phyloP scores from a whole-genome alignment of 352 stramenopile species.

The Phytophthora tubulina region DNA sequence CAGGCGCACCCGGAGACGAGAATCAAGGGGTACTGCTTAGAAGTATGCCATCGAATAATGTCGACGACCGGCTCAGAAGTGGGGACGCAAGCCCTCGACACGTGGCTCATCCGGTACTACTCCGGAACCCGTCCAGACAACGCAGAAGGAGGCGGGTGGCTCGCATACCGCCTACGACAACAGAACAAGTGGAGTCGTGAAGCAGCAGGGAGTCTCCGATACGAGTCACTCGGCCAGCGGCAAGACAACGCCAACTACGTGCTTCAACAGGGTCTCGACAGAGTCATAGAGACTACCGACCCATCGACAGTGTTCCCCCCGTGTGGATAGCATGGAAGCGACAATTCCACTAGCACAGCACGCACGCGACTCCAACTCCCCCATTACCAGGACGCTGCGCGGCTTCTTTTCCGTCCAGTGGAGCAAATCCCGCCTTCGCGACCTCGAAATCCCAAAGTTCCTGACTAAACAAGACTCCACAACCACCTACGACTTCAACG shows the following conservation, averaged over 20 bases:
- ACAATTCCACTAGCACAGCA: neutral
- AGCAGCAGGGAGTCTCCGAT: neutral
- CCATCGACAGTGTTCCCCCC: neutral
- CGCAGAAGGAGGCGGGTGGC: neutral
- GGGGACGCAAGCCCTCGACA: neutral
- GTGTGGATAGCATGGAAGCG: neutral
- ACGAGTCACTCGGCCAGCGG: neutral
- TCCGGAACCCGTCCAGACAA: neutral
- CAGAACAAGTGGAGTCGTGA: neutral
- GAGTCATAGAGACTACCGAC: neutral
- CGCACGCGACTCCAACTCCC: neutral
- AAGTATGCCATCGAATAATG: too few relatives aligned
- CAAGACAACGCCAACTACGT: neutral
- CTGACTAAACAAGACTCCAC: neutral
- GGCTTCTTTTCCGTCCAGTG: neutral
- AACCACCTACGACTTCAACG: too few relatives aligned
- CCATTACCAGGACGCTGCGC: neutral
- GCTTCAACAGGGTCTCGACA: neutral
- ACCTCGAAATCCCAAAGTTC: neutral
- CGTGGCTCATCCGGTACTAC: neutral
- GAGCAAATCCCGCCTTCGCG: neutral
- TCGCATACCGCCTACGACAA: neutral
- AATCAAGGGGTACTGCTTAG: too few relatives aligned
- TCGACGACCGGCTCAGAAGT: neutral
- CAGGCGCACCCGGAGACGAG: neutral